Conservation (phyloP, 805 yeast genomes). For the Teunomyces kruisii region DNA sequence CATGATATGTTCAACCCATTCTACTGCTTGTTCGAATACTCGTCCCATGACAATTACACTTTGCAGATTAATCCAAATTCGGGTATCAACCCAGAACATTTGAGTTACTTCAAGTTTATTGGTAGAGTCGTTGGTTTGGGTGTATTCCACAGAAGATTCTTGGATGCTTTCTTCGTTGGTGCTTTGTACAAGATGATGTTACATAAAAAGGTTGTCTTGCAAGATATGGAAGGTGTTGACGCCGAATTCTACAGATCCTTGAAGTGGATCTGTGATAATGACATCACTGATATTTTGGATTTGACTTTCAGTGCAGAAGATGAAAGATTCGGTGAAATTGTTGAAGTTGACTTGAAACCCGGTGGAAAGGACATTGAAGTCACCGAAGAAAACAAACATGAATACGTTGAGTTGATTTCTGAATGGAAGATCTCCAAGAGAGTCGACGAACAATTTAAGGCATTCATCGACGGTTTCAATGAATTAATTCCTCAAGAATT, state of each 20-base stretch:
- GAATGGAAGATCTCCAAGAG: conserved; percentile 95
- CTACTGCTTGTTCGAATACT: conserved; percentile 94
- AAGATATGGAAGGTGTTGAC: conserved; percentile 98
- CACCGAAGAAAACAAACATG: conserved; percentile 90
- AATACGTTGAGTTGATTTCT: conserved; percentile 89
- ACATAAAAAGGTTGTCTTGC: conserved; percentile 88
- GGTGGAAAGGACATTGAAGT: conserved; percentile 88
- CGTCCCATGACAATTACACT: conserved; percentile 97
- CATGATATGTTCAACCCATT: conserved; percentile 99
- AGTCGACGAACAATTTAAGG: conserved; percentile 93
- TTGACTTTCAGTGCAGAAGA: conserved; percentile 87
- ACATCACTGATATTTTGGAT: conserved; percentile 78
- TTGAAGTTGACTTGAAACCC: conserved; percentile 85
- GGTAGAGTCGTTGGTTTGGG: conserved; percentile 98
- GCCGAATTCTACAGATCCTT: conserved; percentile 93
- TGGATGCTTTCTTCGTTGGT: conserved; percentile 98
- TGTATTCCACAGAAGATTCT: conserved; percentile 95
- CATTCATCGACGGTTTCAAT: conserved; percentile 95
- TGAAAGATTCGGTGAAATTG: conserved; percentile 92
- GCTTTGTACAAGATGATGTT: conserved; percentile 98
- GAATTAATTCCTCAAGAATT: conserved; percentile 96
- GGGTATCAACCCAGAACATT: conserved; percentile 95
- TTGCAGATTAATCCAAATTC: conserved; percentile 97
- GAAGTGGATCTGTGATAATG: conserved; percentile 95
- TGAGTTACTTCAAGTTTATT: conserved; percentile 95